Evolutionary conservation across 2,329 filamentous ascomycete genomes (phyloP).

Genomic region (Biscogniauxia marginata): DNA sequence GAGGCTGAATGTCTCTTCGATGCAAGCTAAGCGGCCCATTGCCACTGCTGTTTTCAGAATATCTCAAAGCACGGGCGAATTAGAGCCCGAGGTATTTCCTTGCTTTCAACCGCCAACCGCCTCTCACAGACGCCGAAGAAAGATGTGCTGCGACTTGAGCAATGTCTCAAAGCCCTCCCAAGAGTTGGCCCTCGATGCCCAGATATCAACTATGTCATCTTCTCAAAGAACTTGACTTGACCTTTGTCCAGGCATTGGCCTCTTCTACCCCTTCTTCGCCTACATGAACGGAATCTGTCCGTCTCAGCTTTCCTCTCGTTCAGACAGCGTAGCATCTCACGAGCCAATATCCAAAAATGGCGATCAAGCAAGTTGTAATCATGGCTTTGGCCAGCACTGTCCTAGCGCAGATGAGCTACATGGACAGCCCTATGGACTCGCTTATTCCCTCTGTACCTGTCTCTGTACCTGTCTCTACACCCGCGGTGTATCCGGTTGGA

Average conservation of each 20-base stretch:
- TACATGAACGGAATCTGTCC: neutral
- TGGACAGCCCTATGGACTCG: constrained; percentile 10
- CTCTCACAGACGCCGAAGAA: neutral
- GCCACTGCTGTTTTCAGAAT: constrained; percentile 13
- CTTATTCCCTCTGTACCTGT: neutral
- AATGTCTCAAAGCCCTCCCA: constrained; percentile 12
- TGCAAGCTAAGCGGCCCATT: neutral
- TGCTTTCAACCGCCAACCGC: constrained; percentile 16
- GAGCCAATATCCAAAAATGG: constrained; percentile 20
- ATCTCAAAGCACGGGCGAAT: constrained; percentile 12
- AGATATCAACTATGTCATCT: constrained; percentile 18
- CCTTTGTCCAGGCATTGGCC: constrained; percentile 20
- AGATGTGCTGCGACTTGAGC: constrained; percentile 4
- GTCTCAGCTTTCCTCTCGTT: neutral
- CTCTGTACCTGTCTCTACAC: neutral
- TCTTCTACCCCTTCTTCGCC: constrained; percentile 12
- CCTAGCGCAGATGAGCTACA: constrained; percentile 22
- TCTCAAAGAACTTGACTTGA: constrained; percentile 11
- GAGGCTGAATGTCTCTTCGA: constrained; percentile 1
- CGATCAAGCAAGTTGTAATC: constrained; percentile 19
- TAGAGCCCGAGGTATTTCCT: constrained; percentile 12
- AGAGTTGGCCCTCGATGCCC: neutral
- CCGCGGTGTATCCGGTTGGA: neutral
- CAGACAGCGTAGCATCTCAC: neutral
- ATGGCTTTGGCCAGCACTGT: constrained; percentile 22